Evolutionary conservation across 2,329 filamentous ascomycete genomes (phyloP).

Genomic region (Arthrobotrys iridis): DNA sequence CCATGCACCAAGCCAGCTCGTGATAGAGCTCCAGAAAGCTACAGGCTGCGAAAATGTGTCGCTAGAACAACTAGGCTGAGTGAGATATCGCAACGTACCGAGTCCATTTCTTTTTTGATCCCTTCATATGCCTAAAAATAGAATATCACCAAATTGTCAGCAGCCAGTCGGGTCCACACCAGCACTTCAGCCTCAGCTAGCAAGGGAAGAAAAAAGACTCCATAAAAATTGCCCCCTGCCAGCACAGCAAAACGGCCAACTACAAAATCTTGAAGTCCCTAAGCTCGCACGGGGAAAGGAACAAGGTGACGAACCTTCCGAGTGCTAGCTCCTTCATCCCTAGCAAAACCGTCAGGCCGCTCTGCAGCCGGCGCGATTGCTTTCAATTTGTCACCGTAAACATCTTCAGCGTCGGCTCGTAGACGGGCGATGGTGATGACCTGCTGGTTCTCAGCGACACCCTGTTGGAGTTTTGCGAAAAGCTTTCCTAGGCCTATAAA

Average conservation of each 20-base stretch:
- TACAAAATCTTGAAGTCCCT: constrained; percentile 14
- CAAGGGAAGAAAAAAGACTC: constrained; percentile 1
- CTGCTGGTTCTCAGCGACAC: constrained; percentile 93
- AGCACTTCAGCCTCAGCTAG: constrained; percentile 51
- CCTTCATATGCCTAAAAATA: constrained; percentile 58
- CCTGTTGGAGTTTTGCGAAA: constrained; percentile 96
- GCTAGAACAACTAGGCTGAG: constrained; percentile 15
- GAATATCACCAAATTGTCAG: constrained; percentile 48
- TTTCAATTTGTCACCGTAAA: constrained; percentile 80
- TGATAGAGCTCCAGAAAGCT: constrained; percentile 95
- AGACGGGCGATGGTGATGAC: constrained; percentile 88
- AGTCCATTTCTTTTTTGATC: constrained; percentile 59
- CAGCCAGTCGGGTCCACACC: constrained; percentile 45
- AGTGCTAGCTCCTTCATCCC: constrained; percentile 94
- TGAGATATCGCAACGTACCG: constrained; percentile 55
- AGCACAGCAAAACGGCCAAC: constrained; percentile 26
- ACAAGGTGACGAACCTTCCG: constrained; percentile 74
- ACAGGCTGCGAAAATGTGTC: constrained; percentile 43
- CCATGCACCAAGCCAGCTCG: constrained; percentile 74
- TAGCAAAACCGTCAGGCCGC: constrained; percentile 81
- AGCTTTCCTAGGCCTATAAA: constrained; percentile 81
- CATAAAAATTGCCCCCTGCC: constrained; percentile 29
- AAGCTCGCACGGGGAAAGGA: neutral
- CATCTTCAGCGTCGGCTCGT: constrained; percentile 94
- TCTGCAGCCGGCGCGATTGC: constrained; percentile 87